Evolutionary conservation across 2,329 filamentous ascomycete species (phyloP).

Genomic region (Fusarium nelsonii): DNA sequence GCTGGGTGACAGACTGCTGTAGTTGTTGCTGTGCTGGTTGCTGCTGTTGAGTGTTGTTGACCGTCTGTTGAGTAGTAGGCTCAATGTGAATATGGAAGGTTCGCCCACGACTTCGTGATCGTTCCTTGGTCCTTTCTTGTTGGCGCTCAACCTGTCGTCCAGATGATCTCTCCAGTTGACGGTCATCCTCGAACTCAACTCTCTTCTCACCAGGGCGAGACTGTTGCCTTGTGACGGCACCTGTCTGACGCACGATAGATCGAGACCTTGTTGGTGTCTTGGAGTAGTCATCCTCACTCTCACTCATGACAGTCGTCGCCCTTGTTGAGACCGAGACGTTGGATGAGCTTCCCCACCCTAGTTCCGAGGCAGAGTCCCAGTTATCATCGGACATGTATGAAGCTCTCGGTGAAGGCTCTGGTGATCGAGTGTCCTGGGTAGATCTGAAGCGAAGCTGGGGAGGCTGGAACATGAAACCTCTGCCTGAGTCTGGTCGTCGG

Average conservation of each 20-base stretch:
- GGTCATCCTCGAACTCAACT: slow-evolving; percentile 35
- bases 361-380: slow-evolving; percentile 45
- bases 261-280: slow-evolving; percentile 41
- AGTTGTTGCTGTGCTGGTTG: slow-evolving; percentile 34
- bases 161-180: slow-evolving; percentile 29
- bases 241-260: slow-evolving; percentile 35
- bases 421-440: slow-evolving; percentile 33
- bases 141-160: slow-evolving; percentile 35
- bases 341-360: slow-evolving; percentile 42
- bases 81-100: slow-evolving; percentile 49
- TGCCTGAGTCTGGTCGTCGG: slow-evolving; percentile 22
- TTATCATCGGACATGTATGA: slow-evolving; percentile 45
- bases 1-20: slow-evolving; percentile 13
- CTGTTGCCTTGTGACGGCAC: slow-evolving; percentile 30
- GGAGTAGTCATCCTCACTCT: slow-evolving; percentile 43
- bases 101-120: slow-evolving; percentile 46
- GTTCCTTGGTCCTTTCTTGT: slow-evolving; percentile 37
- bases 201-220: slow-evolving; percentile 36
- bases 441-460: slow-evolving; percentile 45
- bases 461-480: slow-evolving; percentile 43
- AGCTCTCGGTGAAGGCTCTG: slow-evolving; percentile 42
- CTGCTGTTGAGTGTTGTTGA: slow-evolving; percentile 12
- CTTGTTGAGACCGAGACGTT: slow-evolving; percentile 41
- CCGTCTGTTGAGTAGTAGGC: slow-evolving; percentile 35
- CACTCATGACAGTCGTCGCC: slow-evolving; percentile 41